These are phyloP conservation scores for Prunus yedoensis DNA, from an alignment of 331 rosid species.

Conservation along the genomic window DNA sequence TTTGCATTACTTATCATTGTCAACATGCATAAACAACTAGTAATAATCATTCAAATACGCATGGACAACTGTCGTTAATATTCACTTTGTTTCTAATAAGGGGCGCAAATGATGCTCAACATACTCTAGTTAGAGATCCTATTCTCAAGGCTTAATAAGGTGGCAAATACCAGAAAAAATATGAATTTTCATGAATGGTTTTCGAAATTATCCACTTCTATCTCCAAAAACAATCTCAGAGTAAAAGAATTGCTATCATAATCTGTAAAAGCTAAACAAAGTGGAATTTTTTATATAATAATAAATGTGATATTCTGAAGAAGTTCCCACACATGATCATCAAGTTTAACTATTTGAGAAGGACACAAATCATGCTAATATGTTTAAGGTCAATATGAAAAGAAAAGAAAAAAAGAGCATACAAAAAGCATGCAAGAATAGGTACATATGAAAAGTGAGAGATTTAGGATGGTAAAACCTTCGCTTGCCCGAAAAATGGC, in stretches of 20 bases:
- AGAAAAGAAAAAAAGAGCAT: not conserved
- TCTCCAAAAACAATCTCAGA: too few species aligned
- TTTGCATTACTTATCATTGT: not conserved
- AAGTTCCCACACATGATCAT: too few species aligned
- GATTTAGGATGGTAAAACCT: conserved; percentile 29
- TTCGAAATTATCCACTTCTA: not conserved
- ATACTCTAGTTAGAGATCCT: not conserved
- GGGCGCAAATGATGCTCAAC: not conserved
- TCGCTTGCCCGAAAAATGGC: conserved; percentile 66
- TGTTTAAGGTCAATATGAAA: too few species aligned
- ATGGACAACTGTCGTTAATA: not conserved
- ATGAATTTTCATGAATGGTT: not conserved
- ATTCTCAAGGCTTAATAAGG: not conserved
- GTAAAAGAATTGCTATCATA: too few species aligned
- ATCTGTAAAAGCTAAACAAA: too few species aligned
- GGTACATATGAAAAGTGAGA: not conserved
- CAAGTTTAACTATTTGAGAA: not conserved
- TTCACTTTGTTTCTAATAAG: not conserved
- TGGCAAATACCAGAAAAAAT: not conserved
- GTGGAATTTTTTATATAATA: too few species aligned
- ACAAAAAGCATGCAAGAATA: not conserved
- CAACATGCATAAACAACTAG: not conserved
- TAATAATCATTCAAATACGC: not conserved
- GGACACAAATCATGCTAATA: not conserved
- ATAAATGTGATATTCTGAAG: too few species aligned